phyloP scores from a whole-genome alignment of 495 filamentous ascomycete genomes.

The Tuber indicum region DNA sequence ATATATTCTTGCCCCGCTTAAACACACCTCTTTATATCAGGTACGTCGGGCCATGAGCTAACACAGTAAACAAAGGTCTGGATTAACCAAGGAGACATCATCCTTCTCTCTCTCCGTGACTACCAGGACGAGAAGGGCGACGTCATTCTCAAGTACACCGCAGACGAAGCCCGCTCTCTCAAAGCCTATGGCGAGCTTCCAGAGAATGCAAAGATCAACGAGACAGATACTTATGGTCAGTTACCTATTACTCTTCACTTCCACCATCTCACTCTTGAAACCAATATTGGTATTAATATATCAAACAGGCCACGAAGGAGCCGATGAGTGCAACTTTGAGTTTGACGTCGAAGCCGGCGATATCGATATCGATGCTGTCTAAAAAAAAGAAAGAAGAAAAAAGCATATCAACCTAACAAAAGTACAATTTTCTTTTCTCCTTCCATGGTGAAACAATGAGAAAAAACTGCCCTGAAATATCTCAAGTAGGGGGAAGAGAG shows the following conservation, averaged over 20 bases:
- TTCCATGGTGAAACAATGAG: neutral
- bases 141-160: conserved; percentile 97
- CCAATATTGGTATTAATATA: conserved; percentile 11
- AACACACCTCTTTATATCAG: neutral
- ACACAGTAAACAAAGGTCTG: conserved; percentile 48
- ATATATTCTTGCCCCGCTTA: conserved; percentile 36
- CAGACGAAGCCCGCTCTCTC: conserved; percentile 89
- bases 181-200: conserved; percentile 97
- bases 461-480: neutral
- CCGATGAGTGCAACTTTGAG: conserved; percentile 76
- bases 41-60: conserved; percentile 5
- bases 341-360: conserved; percentile 64
- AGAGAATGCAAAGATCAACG: conserved; percentile 98
- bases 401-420: neutral
- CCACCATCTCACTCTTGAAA: neutral
- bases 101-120: conserved; percentile 90
- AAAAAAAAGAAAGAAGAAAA: conserved; percentile 26
- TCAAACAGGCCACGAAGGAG: conserved; percentile 52
- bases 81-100: conserved; percentile 99
- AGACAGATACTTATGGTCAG: conserved; percentile 75
- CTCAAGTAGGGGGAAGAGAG: neutral
- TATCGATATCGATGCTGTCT: conserved; percentile 72
- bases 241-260: conserved; percentile 18
- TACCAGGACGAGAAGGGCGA: conserved; percentile 99
- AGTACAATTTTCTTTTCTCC: neutral